These are phyloP conservation scores for Solanum neorickii DNA, from an alignment of 257 asterid species.

Conservation along the genomic window DNA sequence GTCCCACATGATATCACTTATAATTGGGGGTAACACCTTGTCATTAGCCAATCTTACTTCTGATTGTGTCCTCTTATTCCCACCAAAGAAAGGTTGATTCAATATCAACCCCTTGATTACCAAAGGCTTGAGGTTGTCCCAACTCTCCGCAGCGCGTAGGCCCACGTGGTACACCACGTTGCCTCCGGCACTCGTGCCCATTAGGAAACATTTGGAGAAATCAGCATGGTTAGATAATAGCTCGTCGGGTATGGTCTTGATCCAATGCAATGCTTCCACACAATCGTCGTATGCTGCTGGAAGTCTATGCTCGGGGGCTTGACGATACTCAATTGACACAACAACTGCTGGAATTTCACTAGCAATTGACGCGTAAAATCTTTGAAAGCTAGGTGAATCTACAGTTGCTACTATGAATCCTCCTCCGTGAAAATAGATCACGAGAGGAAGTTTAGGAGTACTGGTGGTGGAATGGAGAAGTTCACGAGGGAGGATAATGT, in stretches of 20 bases:
- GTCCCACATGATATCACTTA: background rate
- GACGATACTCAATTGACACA: slow-evolving; percentile 15
- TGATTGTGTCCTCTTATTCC: background rate
- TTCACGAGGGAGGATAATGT: background rate
- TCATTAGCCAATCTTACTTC: background rate
- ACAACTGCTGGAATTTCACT: slow-evolving; percentile 2
- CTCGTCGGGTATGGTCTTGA: slow-evolving; percentile 1
- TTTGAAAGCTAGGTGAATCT: background rate
- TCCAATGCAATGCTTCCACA: slow-evolving; percentile 9
- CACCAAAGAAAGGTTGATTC: background rate
- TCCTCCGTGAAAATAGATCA: slow-evolving; percentile 19
- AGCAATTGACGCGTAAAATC: background rate
- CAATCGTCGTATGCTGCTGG: slow-evolving; percentile 25
- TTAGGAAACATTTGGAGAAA: slow-evolving; percentile 7
- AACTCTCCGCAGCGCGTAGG: background rate
- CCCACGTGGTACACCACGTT: slow-evolving; percentile 12
- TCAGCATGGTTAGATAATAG: slow-evolving; percentile 9
- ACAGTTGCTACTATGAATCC: slow-evolving; percentile 9
- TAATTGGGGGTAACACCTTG: background rate
- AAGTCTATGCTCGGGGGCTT: slow-evolving; percentile 19
- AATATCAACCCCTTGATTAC: background rate
- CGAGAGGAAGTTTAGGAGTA: slow-evolving; percentile 9
- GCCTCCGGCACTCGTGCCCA: slow-evolving; percentile 19
- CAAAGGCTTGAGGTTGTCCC: background rate
- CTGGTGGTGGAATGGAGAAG: background rate